Conservation (phyloP, 2,329 filamentous ascomycete species). For the Cytospora schulzeri region DNA sequence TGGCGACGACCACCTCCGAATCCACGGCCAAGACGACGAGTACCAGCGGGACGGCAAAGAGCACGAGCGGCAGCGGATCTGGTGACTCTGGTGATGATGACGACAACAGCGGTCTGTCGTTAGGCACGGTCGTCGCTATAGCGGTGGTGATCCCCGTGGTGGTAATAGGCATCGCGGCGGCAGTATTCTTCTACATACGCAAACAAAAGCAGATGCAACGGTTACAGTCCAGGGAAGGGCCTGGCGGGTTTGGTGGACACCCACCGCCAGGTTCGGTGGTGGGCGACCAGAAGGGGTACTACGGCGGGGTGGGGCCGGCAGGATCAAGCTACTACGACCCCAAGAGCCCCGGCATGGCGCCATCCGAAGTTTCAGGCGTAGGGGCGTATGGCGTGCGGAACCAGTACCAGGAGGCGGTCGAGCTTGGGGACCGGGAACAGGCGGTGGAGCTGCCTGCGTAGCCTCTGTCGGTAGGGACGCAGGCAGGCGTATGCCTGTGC, state of each 20-base stretch:
- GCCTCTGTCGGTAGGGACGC: not conserved
- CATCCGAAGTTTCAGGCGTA: conserved; percentile 10
- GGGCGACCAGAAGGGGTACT: conserved; percentile 1
- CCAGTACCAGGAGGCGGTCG: conserved; percentile 9
- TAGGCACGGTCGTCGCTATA: conserved; percentile 34
- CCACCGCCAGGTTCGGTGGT: not conserved
- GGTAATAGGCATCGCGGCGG: conserved; percentile 32
- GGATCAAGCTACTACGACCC: conserved; percentile 1
- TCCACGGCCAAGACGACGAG: not conserved
- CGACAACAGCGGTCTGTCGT: conserved; percentile 28
- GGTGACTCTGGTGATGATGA: not conserved
- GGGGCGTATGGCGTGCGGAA: conserved; percentile 6
- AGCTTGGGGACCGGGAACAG: conserved; percentile 4
- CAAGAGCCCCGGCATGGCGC: not conserved
- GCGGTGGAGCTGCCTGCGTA: conserved; percentile 16
- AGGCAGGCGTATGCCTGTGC: not conserved
- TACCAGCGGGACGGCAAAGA: not conserved
- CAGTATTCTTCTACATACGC: conserved; percentile 33
- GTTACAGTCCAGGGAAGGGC: not conserved
- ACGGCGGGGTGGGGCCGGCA: not conserved
- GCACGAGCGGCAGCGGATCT: not conserved
- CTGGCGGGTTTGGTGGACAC: not conserved
- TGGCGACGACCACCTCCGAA: conserved; percentile 1
- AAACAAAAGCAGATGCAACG: conserved; percentile 2
- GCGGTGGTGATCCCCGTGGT: conserved; percentile 37